Conservation (phyloP, 2,329 filamentous ascomycete species). For the Alternaria ethzedia region DNA sequence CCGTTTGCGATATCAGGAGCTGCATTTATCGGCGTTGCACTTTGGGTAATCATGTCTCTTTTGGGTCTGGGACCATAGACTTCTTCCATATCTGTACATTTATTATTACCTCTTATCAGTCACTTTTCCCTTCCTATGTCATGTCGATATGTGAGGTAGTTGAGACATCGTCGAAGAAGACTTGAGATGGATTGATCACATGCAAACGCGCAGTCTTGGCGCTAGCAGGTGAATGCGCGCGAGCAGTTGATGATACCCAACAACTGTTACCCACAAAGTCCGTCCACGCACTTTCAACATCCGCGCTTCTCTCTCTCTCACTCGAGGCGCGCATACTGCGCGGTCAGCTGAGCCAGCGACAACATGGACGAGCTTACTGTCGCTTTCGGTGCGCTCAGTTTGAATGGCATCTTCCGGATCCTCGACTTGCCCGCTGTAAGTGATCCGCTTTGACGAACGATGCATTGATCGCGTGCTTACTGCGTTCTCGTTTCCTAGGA, state of each 20-base stretch:
- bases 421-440: not conserved
- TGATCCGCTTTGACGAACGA: not conserved
- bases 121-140: not conserved
- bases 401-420: not conserved
- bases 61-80: not conserved
- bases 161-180: not conserved
- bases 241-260: not conserved
- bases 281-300: not conserved
- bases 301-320: not conserved
- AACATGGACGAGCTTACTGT: not conserved
- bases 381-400: not conserved
- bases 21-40: not conserved
- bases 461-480: not conserved
- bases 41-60: not conserved
- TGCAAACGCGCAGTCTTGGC: not conserved
- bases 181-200: not conserved
- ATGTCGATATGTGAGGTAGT: not conserved
- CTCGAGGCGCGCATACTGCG: not conserved
- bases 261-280: not conserved
- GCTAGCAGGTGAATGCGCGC: not conserved
- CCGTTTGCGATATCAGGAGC: not conserved
- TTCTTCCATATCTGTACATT: not conserved
- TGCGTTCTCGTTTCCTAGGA: not conserved
- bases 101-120: not conserved
- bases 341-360: not conserved